Evolutionary conservation across 108 stramenopile species (phyloP).

Genomic region (Skeletonema grethae): DNA sequence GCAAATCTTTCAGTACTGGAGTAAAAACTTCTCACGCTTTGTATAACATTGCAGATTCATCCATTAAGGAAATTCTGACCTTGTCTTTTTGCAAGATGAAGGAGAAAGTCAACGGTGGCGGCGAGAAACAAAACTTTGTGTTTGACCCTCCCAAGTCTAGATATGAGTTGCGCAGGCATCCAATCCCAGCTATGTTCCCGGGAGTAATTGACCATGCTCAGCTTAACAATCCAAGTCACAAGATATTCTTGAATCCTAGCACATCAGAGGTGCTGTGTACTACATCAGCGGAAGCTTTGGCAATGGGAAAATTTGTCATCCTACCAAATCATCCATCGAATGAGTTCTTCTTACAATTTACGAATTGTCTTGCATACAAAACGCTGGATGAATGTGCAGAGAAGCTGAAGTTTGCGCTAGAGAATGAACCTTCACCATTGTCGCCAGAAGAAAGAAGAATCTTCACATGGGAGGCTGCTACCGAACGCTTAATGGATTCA

Average conservation of each 20-base stretch:
- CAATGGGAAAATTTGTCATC: slow-evolving; percentile 95
- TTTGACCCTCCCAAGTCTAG: slow-evolving; percentile 77
- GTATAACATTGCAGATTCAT: slow-evolving; percentile 52
- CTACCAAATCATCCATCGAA: slow-evolving; percentile 85
- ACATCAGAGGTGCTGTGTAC: slow-evolving; percentile 94
- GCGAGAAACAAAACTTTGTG: slow-evolving; percentile 26
- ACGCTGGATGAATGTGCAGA: slow-evolving; percentile 76
- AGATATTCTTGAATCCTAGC: slow-evolving; percentile 92
- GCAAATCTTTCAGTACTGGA: slow-evolving; percentile 50
- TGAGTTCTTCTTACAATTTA: slow-evolving; percentile 88
- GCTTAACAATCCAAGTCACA: slow-evolving; percentile 71
- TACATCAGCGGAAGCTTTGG: slow-evolving; percentile 93
- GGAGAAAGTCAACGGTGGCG: background rate
- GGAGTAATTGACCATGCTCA: slow-evolving; percentile 89
- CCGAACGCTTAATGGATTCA: slow-evolving; percentile 78
- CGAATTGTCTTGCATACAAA: slow-evolving; percentile 77
- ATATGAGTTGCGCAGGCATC: slow-evolving; percentile 66
- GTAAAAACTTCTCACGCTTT: slow-evolving; percentile 43
- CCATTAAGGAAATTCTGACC: slow-evolving; percentile 48
- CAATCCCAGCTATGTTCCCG: slow-evolving; percentile 79
- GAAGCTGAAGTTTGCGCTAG: slow-evolving; percentile 66
- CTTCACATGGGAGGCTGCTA: slow-evolving; percentile 95
- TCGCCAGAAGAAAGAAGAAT: slow-evolving; percentile 58
- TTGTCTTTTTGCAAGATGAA: slow-evolving; percentile 44
- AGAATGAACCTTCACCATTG: slow-evolving; percentile 78